Evolutionary conservation across 2,329 filamentous ascomycete species (phyloP).

Genomic region (Sporothrix brasiliensis): DNA sequence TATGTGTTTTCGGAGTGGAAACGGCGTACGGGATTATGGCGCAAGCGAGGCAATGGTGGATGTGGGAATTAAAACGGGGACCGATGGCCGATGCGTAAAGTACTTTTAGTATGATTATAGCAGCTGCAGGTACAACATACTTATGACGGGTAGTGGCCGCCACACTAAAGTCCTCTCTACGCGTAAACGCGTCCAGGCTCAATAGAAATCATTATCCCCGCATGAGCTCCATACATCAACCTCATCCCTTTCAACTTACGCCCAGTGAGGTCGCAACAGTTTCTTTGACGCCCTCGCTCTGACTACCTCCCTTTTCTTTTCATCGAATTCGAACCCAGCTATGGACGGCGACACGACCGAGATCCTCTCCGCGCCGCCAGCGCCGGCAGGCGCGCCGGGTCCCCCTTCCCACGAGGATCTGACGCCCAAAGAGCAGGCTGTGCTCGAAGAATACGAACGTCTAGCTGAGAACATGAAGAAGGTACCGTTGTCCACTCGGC

Average conservation of each 20-base stretch:
- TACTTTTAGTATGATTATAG: slow-evolving; percentile 15
- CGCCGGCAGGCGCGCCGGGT: slow-evolving; percentile 16
- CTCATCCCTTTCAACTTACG: neutral
- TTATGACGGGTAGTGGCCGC: neutral
- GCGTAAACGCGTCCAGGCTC: slow-evolving; percentile 23
- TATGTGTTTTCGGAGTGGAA: neutral
- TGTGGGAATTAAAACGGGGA: neutral
- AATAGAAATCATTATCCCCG: slow-evolving; percentile 12
- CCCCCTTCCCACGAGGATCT: slow-evolving; percentile 53
- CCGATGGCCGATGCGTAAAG: neutral
- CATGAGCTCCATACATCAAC: neutral
- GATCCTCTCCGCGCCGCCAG: slow-evolving; percentile 27
- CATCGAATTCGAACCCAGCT: neutral
- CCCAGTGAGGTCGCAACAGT: neutral
- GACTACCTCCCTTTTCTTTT: too few relatives aligned
- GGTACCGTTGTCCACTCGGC: slow-evolving; percentile 60
- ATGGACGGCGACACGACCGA: slow-evolving; percentile 35
- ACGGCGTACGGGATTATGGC: neutral
- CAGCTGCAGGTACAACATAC: neutral
- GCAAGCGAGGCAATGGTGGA: neutral
- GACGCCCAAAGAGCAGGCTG: slow-evolving; percentile 84
- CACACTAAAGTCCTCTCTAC: slow-evolving; percentile 23
- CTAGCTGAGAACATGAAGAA: slow-evolving; percentile 89
- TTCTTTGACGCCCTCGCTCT: neutral
- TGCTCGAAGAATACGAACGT: slow-evolving; percentile 89